Evolutionary conservation across 768 basidiomycete species (phyloP).

Genomic region (Mycena amicta): DNA sequence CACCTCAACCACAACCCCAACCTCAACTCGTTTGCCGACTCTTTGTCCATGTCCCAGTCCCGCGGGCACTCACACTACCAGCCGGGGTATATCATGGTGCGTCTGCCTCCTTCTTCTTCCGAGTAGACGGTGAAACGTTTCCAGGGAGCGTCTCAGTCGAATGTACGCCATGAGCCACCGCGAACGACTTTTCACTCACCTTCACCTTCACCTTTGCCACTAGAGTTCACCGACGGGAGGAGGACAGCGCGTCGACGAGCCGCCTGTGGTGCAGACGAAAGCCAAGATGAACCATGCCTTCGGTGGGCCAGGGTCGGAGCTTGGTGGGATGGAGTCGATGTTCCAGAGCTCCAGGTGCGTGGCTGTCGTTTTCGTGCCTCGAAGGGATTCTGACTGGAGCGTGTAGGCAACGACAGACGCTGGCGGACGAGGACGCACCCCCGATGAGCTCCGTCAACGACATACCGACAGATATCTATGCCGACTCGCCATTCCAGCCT

Average conservation of each 20-base stretch:
- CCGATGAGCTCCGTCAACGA: conserved; percentile 77
- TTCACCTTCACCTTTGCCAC: background rate
- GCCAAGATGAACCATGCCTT: conserved; percentile 77
- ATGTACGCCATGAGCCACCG: no score
- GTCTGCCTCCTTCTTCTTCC: no score
- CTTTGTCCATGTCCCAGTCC: conserved; percentile 71
- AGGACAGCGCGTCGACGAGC: conserved; percentile 68
- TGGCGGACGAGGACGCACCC: conserved; percentile 80
- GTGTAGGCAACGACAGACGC: conserved; percentile 54
- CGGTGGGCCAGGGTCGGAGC: conserved; percentile 50
- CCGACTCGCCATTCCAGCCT: conserved; percentile 49
- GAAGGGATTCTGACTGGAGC: background rate
- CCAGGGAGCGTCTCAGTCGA: conserved; percentile 65
- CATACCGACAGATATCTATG: conserved; percentile 60
- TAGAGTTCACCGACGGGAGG: conserved; percentile 52
- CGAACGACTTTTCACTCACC: background rate
- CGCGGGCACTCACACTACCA: conserved; percentile 80
- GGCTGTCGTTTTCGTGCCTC: no score
- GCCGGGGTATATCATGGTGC: conserved; percentile 78
- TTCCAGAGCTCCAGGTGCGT: conserved; percentile 70
- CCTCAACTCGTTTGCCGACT: conserved; percentile 44
- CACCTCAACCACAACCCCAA: conserved; percentile 48
- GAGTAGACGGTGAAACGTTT: background rate
- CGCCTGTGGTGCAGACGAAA: conserved; percentile 76
- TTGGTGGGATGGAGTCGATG: conserved; percentile 79